phyloP scores from a whole-genome alignment of 208 protist genomes.

The Wallacemonas sp. region DNA sequence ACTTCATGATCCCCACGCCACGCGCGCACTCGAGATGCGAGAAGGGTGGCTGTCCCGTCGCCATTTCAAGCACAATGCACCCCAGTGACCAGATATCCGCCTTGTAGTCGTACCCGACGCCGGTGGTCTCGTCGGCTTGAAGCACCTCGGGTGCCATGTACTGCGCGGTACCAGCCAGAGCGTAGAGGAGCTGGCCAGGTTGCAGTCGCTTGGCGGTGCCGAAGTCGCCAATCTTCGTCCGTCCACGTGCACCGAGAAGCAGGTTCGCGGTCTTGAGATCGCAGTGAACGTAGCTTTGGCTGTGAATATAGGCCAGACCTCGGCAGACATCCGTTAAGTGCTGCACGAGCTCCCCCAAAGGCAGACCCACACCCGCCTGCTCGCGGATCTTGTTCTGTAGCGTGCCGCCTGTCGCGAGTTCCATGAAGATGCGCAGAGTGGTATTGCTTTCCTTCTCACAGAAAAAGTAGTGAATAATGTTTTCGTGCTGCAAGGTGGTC shows the following conservation, averaged over 20 bases:
- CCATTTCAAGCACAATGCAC: conserved; percentile 88
- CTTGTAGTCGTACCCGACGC: conserved; percentile 81
- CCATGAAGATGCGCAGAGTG: conserved; percentile 89
- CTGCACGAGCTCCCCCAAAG: conserved; percentile 66
- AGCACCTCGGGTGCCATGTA: conserved; percentile 94
- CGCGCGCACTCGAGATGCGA: conserved; percentile 57
- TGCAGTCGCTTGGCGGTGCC: conserved; percentile 86
- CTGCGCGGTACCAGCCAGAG: conserved; percentile 81
- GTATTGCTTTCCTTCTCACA: conserved; percentile 85
- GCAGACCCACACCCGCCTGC: conserved; percentile 52
- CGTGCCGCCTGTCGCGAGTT: conserved; percentile 88
- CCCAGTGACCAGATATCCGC: conserved; percentile 91
- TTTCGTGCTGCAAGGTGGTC: conserved; percentile 89
- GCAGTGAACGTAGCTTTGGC: conserved; percentile 81
- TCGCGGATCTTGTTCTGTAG: conserved; percentile 75
- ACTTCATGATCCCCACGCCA: conserved; percentile 86
- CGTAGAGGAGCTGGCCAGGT: conserved; percentile 73
- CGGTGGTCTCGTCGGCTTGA: conserved; percentile 42
- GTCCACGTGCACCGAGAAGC: conserved; percentile 70
- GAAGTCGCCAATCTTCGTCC: conserved; percentile 95
- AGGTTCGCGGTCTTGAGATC: conserved; percentile 93
- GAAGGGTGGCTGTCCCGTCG: conserved; percentile 77
- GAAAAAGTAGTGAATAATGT: conserved; percentile 94
- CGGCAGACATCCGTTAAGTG: conserved; percentile 78
- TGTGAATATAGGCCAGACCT: conserved; percentile 89